phyloP scores from a whole-genome alignment of 768 basidiomycete genomes.

The Tricholoma bakamatsutake region DNA sequence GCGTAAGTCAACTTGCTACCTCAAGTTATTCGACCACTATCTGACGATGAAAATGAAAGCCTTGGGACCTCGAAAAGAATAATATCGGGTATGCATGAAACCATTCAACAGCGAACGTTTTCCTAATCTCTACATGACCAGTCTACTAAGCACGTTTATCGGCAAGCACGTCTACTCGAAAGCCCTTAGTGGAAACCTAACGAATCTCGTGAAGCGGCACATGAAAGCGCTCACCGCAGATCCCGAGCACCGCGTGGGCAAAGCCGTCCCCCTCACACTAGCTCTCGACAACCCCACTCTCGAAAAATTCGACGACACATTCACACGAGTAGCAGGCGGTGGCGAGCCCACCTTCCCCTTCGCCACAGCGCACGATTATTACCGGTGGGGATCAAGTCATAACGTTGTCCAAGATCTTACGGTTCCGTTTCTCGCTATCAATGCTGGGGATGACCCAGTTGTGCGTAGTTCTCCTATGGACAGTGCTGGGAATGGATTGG shows the following conservation, averaged over 20 bases:
- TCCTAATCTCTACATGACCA: constrained; percentile 15
- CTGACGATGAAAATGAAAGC: constrained; percentile 22
- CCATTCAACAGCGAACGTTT: constrained; percentile 2
- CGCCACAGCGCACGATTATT: constrained; percentile 35
- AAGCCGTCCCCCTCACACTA: constrained; percentile 37
- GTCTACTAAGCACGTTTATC: constrained; percentile 47
- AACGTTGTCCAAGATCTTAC: constrained; percentile 47
- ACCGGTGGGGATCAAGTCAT: constrained; percentile 51
- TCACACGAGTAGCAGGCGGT: constrained; percentile 66
- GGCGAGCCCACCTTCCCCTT: constrained; percentile 46
- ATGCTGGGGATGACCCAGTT: constrained; percentile 73
- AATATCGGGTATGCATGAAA: constrained; percentile 31
- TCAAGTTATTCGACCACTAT: not conserved
- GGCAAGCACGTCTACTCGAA: constrained; percentile 62
- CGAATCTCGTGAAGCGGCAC: constrained; percentile 48
- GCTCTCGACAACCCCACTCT: constrained; percentile 47
- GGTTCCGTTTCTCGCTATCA: constrained; percentile 69
- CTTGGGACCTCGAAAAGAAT: constrained; percentile 45
- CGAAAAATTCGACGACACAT: constrained; percentile 48
- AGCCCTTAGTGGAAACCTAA: constrained; percentile 69
- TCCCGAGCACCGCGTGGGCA: constrained; percentile 42
- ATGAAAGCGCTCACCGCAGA: constrained; percentile 37
- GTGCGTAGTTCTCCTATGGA: constrained; percentile 56
- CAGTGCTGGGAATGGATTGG: constrained; percentile 41
- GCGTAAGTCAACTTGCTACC: constrained; percentile 42